Evolutionary conservation across 768 basidiomycete genomes (phyloP).

Genomic region (Fomitopsis pulvina): DNA sequence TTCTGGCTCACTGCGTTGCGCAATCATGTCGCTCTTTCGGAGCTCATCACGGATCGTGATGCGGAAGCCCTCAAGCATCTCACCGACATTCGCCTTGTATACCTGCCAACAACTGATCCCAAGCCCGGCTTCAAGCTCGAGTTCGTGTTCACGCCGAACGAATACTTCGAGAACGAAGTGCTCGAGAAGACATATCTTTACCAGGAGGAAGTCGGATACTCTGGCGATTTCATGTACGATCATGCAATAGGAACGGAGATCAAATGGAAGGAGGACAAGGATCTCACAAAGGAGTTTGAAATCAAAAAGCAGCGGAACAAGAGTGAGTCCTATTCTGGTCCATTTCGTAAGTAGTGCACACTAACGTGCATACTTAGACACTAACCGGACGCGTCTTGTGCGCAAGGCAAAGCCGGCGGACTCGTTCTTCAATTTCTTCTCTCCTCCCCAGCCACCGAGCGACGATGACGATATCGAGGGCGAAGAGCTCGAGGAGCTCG

Average conservation of each 20-base stretch:
- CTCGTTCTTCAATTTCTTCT: conserved; percentile 99
- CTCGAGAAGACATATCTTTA: conserved; percentile 95
- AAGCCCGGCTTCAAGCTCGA: conserved; percentile 89
- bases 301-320: conserved; percentile 99
- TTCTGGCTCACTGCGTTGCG: conserved; percentile 98
- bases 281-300: conserved; percentile 95
- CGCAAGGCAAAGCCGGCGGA: conserved; percentile 86
- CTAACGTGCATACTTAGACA: too few species aligned
- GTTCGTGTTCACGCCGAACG: conserved; percentile 78
- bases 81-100: conserved; percentile 72
- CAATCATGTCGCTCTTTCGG: conserved; percentile 81
- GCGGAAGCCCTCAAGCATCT: conserved; percentile 79
- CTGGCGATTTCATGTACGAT: conserved; percentile 96
- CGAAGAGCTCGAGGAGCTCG: conserved; percentile 84
- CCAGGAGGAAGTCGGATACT: conserved; percentile 87
- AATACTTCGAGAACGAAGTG: conserved; percentile 78
- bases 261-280: conserved; percentile 97
- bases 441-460: conserved; percentile 66
- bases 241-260: conserved; percentile 87
- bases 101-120: conserved; percentile 55
- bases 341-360: too few species aligned
- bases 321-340: conserved; percentile 44
- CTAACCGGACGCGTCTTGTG: conserved; percentile 76
- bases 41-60: conserved; percentile 92
- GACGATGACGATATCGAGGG: conserved; percentile 74